phyloP scores from a whole-genome alignment of 2,329 filamentous ascomycete genomes.

The Zarea fungicola region DNA sequence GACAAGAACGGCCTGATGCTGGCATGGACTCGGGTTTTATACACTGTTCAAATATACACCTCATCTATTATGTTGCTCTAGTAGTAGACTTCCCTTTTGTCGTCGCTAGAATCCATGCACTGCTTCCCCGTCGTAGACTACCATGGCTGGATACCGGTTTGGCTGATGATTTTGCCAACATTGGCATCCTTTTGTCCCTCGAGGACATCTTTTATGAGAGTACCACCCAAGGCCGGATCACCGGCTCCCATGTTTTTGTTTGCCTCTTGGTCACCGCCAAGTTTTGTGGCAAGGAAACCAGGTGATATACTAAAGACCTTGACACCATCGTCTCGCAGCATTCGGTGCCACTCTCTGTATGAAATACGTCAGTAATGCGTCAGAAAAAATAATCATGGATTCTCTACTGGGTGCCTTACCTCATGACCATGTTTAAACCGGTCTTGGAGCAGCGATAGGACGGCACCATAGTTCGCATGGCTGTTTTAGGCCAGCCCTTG shows the following conservation, averaged over 20 bases:
- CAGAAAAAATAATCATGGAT: background rate
- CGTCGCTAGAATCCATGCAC: too few relatives aligned
- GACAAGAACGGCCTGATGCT: too few relatives aligned
- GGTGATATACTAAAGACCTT: constrained; percentile 36
- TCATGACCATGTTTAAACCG: constrained; percentile 45
- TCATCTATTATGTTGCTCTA: too few relatives aligned
- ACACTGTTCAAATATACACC: too few relatives aligned
- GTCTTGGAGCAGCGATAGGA: constrained; percentile 38
- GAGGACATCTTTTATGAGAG: constrained; percentile 34
- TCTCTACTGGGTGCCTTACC: constrained; percentile 12
- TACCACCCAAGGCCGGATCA: constrained; percentile 31
- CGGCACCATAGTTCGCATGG: constrained; percentile 10
- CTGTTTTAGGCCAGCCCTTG: constrained; percentile 37
- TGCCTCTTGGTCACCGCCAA: constrained; percentile 24
- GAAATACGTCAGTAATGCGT: background rate
- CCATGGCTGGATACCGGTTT: constrained; percentile 12
- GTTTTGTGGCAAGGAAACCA: constrained; percentile 36
- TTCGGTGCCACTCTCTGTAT: constrained; percentile 31
- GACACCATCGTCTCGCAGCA: constrained; percentile 36
- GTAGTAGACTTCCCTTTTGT: too few relatives aligned
- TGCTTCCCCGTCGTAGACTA: too few relatives aligned
- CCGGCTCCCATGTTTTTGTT: constrained; percentile 24
- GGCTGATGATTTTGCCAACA: constrained; percentile 30
- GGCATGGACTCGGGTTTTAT: too few relatives aligned
- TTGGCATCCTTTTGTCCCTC: constrained; percentile 36